Evolutionary conservation across 75 land plant genomes (phyloP).

Genomic region (Pinus albicaulis): DNA sequence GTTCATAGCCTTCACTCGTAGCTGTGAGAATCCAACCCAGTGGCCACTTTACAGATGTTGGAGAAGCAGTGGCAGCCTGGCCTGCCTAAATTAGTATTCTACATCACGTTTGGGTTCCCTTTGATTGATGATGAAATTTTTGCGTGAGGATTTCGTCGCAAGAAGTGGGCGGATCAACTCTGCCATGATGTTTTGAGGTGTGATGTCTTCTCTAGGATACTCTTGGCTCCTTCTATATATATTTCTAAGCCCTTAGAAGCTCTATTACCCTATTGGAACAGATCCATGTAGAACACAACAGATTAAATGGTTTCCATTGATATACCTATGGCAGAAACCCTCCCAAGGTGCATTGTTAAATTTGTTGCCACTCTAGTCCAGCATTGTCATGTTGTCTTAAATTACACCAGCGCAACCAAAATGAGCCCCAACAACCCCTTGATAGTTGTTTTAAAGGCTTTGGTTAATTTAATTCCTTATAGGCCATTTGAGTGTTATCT

Average conservation of each 20-base stretch:
- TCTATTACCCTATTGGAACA: slow-evolving; percentile 26
- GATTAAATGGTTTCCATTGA: background rate
- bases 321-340: background rate
- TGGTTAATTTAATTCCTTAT: slow-evolving; percentile 49
- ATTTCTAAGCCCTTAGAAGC: slow-evolving; percentile 19
- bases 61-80: too few relatives aligned
- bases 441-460: slow-evolving; percentile 20
- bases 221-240: slow-evolving; percentile 40
- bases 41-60: too few relatives aligned
- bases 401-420: slow-evolving; percentile 25
- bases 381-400: too few relatives aligned
- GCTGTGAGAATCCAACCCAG: too few relatives aligned
- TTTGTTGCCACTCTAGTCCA: slow-evolving; percentile 33
- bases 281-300: background rate
- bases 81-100: too few relatives aligned
- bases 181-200: slow-evolving; percentile 34
- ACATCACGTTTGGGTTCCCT: slow-evolving; percentile 69
- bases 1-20: too few relatives aligned
- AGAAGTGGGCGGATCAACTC: slow-evolving; percentile 46
- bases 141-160: slow-evolving; percentile 38
- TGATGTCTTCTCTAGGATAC: slow-evolving; percentile 54
- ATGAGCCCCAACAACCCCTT: slow-evolving; percentile 45
- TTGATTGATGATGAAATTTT: slow-evolving; percentile 45
- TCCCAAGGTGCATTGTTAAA: background rate
- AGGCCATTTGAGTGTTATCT: slow-evolving; percentile 55